A percentile compares a stretch with the other conserved stretches of the same genome.
Conservation (phyloP, 2,329 filamentous ascomycete species). For the Exophiala xenobiotica region DNA sequence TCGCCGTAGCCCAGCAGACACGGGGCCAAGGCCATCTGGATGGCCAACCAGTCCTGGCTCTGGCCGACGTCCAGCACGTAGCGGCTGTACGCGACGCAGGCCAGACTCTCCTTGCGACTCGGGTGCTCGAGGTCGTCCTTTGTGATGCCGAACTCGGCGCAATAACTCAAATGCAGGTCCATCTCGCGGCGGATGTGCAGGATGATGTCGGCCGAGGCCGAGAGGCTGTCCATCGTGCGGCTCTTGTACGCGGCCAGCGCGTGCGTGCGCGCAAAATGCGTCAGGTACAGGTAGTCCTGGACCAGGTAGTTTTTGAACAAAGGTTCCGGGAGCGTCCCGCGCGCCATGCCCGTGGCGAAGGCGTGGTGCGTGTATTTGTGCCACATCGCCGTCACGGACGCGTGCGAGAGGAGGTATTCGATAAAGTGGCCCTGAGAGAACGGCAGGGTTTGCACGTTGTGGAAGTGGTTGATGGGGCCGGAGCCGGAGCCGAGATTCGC, state of each 20-base stretch:
- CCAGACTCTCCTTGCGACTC: slow-evolving; percentile 65
- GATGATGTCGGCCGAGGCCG: slow-evolving; percentile 68
- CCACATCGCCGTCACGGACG: slow-evolving; percentile 75
- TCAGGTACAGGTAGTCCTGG: slow-evolving; percentile 90
- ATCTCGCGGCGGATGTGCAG: slow-evolving; percentile 77
- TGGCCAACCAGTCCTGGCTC: slow-evolving; percentile 80
- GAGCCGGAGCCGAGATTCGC: slow-evolving; percentile 54
- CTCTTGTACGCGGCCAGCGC: slow-evolving; percentile 83
- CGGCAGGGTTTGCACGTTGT: slow-evolving; percentile 59
- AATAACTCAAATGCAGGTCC: slow-evolving; percentile 78
- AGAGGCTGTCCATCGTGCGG: slow-evolving; percentile 69
- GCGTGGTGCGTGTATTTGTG: slow-evolving; percentile 73
- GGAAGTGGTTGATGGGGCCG: slow-evolving; percentile 68
- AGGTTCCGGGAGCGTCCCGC: slow-evolving; percentile 70
- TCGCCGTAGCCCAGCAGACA: slow-evolving; percentile 87
- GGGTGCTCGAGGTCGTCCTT: slow-evolving; percentile 67
- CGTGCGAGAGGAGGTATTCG: slow-evolving; percentile 74
- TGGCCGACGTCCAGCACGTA: slow-evolving; percentile 88
- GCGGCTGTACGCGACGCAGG: slow-evolving; percentile 79
- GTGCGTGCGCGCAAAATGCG: slow-evolving; percentile 85
- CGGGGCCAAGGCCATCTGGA: slow-evolving; percentile 81
- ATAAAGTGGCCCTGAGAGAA: slow-evolving; percentile 71
- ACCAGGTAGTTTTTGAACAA: slow-evolving; percentile 86
- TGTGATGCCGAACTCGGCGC: slow-evolving; percentile 74
- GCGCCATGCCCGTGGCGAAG: slow-evolving; percentile 75